Conservation (phyloP, 192 early-diverging fungal genomes). For the Neocallimastix lanati region DNA sequence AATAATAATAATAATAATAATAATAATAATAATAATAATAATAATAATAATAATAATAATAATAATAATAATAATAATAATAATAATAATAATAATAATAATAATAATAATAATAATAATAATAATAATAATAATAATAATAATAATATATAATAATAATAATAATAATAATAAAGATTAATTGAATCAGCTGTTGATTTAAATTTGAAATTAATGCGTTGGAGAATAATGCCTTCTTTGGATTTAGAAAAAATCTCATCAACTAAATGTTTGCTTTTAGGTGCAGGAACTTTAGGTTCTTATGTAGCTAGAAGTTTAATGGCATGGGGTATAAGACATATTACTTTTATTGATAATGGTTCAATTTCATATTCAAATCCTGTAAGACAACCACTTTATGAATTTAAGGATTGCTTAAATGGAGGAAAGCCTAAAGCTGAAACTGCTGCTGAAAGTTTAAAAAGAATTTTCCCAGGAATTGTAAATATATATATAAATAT, state of each 20-base stretch:
- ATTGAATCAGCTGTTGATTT: conserved; percentile 80
- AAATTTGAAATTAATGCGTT: conserved; percentile 93
- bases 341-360: conserved; percentile 87
- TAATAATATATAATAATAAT: too few species aligned
- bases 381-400: conserved; percentile 80
- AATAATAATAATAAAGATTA: conserved; percentile 20
- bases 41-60: too few species aligned
- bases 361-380: conserved; percentile 90
- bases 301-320: conserved; percentile 71
- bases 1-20: too few species aligned
- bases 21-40: too few species aligned
- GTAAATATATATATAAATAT: conserved; percentile 17
- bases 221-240: conserved; percentile 72
- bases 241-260: conserved; percentile 58
- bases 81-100: too few species aligned
- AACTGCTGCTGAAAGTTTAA: conserved; percentile 61
- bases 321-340: conserved; percentile 83
- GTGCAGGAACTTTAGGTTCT: conserved; percentile 86
- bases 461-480: conserved; percentile 61
- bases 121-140: too few species aligned
- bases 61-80: too few species aligned
- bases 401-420: conserved; percentile 70
- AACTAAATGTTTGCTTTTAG: conserved; percentile 70
- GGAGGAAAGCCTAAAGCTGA: conserved; percentile 75
- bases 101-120: too few species aligned